Evolutionary conservation across 371 early-diverging fungal species (phyloP), one percentile per base, ranked within the genome.

Genomic region (Mortierella sp.): DNA sequence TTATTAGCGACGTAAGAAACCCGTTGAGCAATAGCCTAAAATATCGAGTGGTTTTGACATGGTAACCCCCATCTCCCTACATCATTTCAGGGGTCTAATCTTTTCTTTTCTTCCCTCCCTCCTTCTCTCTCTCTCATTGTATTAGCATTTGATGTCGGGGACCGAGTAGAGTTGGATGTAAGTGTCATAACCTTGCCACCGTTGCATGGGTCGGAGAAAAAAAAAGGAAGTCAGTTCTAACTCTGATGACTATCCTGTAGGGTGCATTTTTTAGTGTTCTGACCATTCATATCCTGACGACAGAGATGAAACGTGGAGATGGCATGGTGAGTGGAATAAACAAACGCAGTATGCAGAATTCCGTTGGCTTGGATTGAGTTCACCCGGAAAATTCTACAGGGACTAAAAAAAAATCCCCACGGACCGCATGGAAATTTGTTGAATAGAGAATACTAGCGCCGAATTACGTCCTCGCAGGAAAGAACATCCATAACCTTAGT

Each of bases 111-210:
- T n/a, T n/a, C n/a, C n/a, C n/a, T n/a, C n/a, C n/a, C n/a, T n/a
- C n/a, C 4, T 44, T 53, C 19, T 4, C 23, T 4, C 23, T 26
- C 21, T 14, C 37, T 23, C 16, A 15, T 46, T 7, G 7, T 23
- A 25, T 3, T 57, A 76, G 76, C 76, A 5, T 76, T 71, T 19
- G 76, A 76, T 28, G 76, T 76, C 1, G 76, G 72, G 7, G 76
- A 76, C 53, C 62, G 57, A 16, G 60, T 76, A 37, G 71, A 71
- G 47, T 15, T 76, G 23, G 65, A 71, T 55, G 76, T 76, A 70
- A 57, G 70, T 28, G 4, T 45, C 11, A 25, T 60, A 4, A 7
- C n/a, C n/a, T 37, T 43, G 12, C 59, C 59, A 29, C 25, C 44
- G 37, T n/a, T 46, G 11, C 43, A 6, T 37, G 30, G 18, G 11